Evolutionary conservation across 345 rosid genomes (phyloP).

Genomic region (Arabis hirsuta): DNA sequence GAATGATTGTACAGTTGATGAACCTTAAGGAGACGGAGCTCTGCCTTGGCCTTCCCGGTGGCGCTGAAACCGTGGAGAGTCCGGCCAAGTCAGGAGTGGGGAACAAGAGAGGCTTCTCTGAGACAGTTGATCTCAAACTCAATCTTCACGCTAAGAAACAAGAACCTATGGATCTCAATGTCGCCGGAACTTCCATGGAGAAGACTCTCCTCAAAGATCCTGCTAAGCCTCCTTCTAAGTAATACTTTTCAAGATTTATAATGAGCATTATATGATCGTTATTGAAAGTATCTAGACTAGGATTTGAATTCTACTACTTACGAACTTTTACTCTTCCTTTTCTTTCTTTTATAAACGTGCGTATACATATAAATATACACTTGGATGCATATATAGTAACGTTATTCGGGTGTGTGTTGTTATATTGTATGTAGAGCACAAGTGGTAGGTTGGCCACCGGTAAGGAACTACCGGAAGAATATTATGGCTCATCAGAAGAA

Average conservation of each 20-base stretch:
- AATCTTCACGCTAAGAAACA: constrained; percentile 50
- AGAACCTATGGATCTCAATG: constrained; percentile 37
- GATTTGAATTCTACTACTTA: no score
- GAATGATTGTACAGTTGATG: constrained; percentile 44
- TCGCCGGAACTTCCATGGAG: constrained; percentile 26
- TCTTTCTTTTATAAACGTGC: no score
- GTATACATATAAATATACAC: no score
- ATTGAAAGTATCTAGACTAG: no score
- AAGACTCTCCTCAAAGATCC: constrained; percentile 42
- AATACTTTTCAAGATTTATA: background rate
- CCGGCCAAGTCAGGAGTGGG: constrained; percentile 31
- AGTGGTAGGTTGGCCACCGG: constrained; percentile 98
- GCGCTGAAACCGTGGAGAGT: constrained; percentile 30
- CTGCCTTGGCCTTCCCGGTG: constrained; percentile 72
- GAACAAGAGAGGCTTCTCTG: constrained; percentile 73
- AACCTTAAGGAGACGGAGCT: constrained; percentile 71
- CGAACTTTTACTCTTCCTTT: no score
- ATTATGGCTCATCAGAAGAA: constrained; percentile 64
- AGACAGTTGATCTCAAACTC: constrained; percentile 73
- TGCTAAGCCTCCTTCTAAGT: constrained; percentile 77
- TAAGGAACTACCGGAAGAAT: constrained; percentile 83
- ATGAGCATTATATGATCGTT: background rate
- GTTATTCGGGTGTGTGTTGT: background rate
- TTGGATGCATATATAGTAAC: background rate
- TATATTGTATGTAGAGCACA: constrained; percentile 60